Evolutionary conservation across 1,284 basidiomycete genomes (phyloP).

Genomic region (Ustilago sp.): DNA sequence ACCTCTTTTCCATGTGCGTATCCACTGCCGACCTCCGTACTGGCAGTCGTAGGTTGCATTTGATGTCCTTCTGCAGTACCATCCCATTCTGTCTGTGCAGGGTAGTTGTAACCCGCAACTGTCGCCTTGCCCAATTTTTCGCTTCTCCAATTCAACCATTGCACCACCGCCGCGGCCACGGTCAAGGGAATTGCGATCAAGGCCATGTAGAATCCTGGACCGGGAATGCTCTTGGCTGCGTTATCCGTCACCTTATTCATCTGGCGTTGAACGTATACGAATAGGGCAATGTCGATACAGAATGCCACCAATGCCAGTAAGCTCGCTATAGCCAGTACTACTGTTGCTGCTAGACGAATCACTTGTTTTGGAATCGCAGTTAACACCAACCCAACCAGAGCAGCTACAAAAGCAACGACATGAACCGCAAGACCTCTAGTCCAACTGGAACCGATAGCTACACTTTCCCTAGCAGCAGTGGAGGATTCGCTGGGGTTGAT

Average conservation of each 20-base stretch:
- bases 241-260: conserved; percentile 17
- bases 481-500: conserved; percentile 19
- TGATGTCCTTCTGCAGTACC: conserved; percentile 1
- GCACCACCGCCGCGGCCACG: conserved; percentile 10
- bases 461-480: conserved; percentile 17
- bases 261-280: conserved; percentile 36
- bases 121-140: conserved; percentile 20
- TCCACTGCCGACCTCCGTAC: conserved; percentile 3
- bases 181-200: conserved; percentile 38
- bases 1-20: not conserved
- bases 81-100: not conserved
- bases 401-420: conserved; percentile 42
- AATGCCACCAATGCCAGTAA: conserved; percentile 34
- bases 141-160: conserved; percentile 25
- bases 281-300: conserved; percentile 41
- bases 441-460: conserved; percentile 40
- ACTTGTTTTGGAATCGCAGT: conserved; percentile 33
- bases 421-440: conserved; percentile 50
- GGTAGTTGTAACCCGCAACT: conserved; percentile 27
- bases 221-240: conserved; percentile 17
- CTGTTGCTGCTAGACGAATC: conserved; percentile 19
- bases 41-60: conserved; percentile 24
- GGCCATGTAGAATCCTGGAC: conserved; percentile 46
- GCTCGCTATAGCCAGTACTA: conserved; percentile 19
- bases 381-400: conserved; percentile 31